Evolutionary conservation across 2,329 filamentous ascomycete genomes (phyloP).

Genomic region (Fusarium mangiferae): DNA sequence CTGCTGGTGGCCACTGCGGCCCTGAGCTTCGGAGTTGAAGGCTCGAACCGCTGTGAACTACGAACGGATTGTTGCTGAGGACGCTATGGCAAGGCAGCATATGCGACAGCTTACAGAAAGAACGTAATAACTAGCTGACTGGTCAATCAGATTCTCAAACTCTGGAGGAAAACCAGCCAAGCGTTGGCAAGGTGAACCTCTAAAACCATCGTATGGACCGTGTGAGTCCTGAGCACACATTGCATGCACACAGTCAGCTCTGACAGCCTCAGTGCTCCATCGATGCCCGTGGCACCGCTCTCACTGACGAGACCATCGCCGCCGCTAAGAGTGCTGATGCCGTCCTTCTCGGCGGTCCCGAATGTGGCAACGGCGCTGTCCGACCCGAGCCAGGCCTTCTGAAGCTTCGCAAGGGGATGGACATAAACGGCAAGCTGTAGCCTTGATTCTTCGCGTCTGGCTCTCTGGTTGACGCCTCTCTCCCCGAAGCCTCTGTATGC

Average conservation of each 20-base stretch:
- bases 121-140: background rate
- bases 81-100: conserved; percentile 73
- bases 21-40: conserved; percentile 65
- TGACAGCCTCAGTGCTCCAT: conserved; percentile 77
- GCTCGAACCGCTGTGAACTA: conserved; percentile 30
- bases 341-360: conserved; percentile 90
- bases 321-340: conserved; percentile 89
- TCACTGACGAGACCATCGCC: conserved; percentile 84
- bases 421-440: conserved; percentile 92
- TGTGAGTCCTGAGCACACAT: conserved; percentile 64
- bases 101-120: background rate
- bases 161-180: conserved; percentile 76
- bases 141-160: conserved; percentile 75
- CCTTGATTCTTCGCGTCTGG: conserved; percentile 96
- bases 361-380: conserved; percentile 92
- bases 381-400: conserved; percentile 94
- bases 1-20: conserved; percentile 85
- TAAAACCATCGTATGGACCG: conserved; percentile 91
- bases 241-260: background rate
- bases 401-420: conserved; percentile 90
- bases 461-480: conserved; percentile 83
- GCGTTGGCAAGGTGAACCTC: conserved; percentile 83
- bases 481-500: conserved; percentile 67
- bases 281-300: conserved; percentile 78
- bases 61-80: conserved; percentile 78